A percentile compares a stretch with the other conserved stretches of the same genome.
Evolutionary conservation across 1,284 basidiomycete genomes (phyloP).

Genomic region (Ustilago loliicola): DNA sequence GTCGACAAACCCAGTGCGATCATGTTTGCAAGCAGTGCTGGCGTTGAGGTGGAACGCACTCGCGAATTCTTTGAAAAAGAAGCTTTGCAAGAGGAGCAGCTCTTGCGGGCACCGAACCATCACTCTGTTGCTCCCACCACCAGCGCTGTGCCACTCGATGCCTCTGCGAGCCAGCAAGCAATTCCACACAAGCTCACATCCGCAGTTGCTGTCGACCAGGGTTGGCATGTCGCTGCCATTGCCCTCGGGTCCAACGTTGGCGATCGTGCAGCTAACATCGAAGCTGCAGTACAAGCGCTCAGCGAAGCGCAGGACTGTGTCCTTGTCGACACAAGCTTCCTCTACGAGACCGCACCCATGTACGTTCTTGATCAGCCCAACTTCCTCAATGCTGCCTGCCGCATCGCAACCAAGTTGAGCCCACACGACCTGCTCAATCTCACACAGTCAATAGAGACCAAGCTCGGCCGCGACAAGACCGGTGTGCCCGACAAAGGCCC

Average conservation of each 20-base stretch:
- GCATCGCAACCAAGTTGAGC: slow-evolving; percentile 81
- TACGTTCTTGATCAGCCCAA: slow-evolving; percentile 89
- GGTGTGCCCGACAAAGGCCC: slow-evolving; percentile 82
- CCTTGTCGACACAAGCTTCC: slow-evolving; percentile 82
- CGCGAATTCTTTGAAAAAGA: slow-evolving; percentile 69
- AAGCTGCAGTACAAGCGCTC: slow-evolving; percentile 77
- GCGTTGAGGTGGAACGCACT: slow-evolving; percentile 76
- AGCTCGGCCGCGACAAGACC: slow-evolving; percentile 85
- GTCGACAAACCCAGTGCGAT: slow-evolving; percentile 83
- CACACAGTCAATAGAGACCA: slow-evolving; percentile 81
- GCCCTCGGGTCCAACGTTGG: slow-evolving; percentile 93
- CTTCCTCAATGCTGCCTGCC: slow-evolving; percentile 91
- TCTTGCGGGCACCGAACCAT: slow-evolving; percentile 17
- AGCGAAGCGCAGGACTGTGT: slow-evolving; percentile 68
- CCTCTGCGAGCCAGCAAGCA: neutral
- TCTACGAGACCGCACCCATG: slow-evolving; percentile 96
- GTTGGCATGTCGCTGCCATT: slow-evolving; percentile 75
- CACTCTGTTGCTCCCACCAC: neutral
- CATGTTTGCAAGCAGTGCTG: slow-evolving; percentile 78
- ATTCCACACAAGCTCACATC: neutral
- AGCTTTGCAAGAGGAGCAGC: slow-evolving; percentile 30
- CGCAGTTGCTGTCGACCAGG: slow-evolving; percentile 10
- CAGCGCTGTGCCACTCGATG: neutral
- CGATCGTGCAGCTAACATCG: slow-evolving; percentile 86
- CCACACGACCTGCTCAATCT: slow-evolving; percentile 78